These are phyloP conservation scores for Volvox reticuliferus DNA, from an alignment of 139 green algal genomes.

Conservation along the genomic window DNA sequence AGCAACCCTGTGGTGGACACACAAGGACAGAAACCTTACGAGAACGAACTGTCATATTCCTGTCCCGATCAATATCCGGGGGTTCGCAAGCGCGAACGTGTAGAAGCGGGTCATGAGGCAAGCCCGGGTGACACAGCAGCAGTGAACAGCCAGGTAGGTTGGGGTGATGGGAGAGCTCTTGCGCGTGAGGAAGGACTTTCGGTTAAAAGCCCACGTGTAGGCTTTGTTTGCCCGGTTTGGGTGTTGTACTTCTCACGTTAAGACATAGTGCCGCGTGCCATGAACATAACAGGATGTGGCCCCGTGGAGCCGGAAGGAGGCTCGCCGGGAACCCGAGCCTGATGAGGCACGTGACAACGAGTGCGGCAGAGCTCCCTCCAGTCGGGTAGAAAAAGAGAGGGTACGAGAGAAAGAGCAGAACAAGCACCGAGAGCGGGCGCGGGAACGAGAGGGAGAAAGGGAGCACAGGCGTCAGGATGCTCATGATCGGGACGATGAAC, in stretches of 20 bases:
- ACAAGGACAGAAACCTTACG: background rate
- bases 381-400: background rate
- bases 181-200: too few species aligned
- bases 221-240: too few species aligned
- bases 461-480: slow-evolving; percentile 7
- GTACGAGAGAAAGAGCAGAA: background rate
- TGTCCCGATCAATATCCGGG: too few species aligned
- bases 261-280: too few species aligned
- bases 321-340: background rate
- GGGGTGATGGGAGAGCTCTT: too few species aligned
- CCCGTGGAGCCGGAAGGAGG: background rate
- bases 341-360: background rate
- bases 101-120: background rate
- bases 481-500: background rate
- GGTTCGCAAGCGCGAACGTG: slow-evolving; percentile 1
- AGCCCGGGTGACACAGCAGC: background rate
- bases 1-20: background rate
- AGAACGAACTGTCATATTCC: too few species aligned
- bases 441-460: too few species aligned
- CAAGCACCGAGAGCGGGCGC: background rate
- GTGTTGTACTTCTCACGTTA: too few species aligned
- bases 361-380: background rate
- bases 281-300: background rate
- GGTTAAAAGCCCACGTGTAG: too few species aligned
- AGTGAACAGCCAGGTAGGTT: background rate